Base-by-base conservation (phyloP, 768 basidiomycete genomes). In the Termitomyces bulborhizus region DNA sequence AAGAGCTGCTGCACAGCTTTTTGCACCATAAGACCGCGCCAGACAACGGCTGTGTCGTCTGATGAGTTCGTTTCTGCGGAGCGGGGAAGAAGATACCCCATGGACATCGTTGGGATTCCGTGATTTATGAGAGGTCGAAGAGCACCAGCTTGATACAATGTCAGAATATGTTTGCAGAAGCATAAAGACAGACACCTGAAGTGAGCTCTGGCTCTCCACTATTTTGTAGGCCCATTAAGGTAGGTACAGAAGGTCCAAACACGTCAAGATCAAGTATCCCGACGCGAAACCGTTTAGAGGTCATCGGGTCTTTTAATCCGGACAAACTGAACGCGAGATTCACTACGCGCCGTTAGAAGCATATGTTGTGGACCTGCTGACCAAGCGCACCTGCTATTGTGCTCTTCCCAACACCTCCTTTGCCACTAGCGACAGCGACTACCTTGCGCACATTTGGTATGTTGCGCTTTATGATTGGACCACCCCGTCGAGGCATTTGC, bases 1-100 rank as follows among this genome's bases (percentile, higher is more conserved):
- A 98, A 78, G 0, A 98, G 77, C 66, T 98, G 95, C 67, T 98
- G 95, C 0, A 95, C 93, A 26, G 95, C 94, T 66, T 98, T 98
- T 72, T 96, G 94, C 1, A 98, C 96, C 96, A 98, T 98, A 21
- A 97, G 79, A 2, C 96, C 96, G 26, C 96, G 80, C 96, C 96
- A 99, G 31, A 96, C 91, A 32, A 98, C 79, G 0, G 94, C 86
- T 0, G 85, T 83, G 65, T 95, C 92, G 36, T 77, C 77, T 52
- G 78, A 78, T 3, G 80, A 73, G 42, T 73, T 73, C 29, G 73
- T 72, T 6, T 78, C 76, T 32, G 73, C 60, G 1, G 76, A 64
- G 53, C 73, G 71, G 1, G 90, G 87, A 13, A 98, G 79, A 12
- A 99, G 81, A 67, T 93, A 99, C 3, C 94, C 96, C 84, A 99